These are phyloP conservation scores for Cystobasidium slooffiae DNA, from an alignment of 1,284 basidiomycete genomes.

Conservation along the genomic window DNA sequence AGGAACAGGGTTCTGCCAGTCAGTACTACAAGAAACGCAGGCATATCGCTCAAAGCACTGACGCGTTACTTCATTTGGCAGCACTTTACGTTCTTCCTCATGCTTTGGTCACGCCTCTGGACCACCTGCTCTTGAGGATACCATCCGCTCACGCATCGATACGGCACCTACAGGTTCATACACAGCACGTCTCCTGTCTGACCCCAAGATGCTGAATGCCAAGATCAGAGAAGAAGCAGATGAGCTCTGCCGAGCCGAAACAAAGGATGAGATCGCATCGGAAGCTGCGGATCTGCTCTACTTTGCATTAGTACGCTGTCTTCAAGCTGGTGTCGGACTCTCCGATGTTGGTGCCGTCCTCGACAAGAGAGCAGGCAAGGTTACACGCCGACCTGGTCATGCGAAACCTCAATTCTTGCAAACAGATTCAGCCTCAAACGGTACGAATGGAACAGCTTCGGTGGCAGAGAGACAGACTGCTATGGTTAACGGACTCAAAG, in stretches of 20 bases:
- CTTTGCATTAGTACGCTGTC: conserved; percentile 82
- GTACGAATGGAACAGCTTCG: conserved; percentile 47
- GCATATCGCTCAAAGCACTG: too few species aligned
- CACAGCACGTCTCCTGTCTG: conserved; percentile 84
- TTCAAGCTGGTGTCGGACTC: conserved; percentile 80
- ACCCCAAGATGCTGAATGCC: conserved; percentile 77
- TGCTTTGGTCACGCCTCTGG: conserved; percentile 81
- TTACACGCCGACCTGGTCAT: conserved; percentile 86
- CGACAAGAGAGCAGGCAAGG: conserved; percentile 83
- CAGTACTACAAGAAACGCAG: conserved; percentile 65
- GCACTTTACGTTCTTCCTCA: conserved; percentile 59
- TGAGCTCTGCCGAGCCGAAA: conserved; percentile 85
- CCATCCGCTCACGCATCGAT: conserved; percentile 72
- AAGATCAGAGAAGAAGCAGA: conserved; percentile 99
- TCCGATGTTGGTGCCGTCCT: conserved; percentile 84
- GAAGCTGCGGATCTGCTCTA: conserved; percentile 96
- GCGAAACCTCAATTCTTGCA: conserved; percentile 84
- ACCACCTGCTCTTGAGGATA: conserved; percentile 79
- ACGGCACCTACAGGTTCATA: conserved; percentile 89
- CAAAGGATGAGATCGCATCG: conserved; percentile 84
- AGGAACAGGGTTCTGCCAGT: conserved; percentile 80
- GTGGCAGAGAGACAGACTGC: conserved; percentile 34
- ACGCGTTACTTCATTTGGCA: neutral
- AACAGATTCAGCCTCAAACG: conserved; percentile 52
- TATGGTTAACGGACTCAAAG: conserved; percentile 35